phyloP scores from a whole-genome alignment of 768 basidiomycete species.

The Sistotremastrum niveocremeum region DNA sequence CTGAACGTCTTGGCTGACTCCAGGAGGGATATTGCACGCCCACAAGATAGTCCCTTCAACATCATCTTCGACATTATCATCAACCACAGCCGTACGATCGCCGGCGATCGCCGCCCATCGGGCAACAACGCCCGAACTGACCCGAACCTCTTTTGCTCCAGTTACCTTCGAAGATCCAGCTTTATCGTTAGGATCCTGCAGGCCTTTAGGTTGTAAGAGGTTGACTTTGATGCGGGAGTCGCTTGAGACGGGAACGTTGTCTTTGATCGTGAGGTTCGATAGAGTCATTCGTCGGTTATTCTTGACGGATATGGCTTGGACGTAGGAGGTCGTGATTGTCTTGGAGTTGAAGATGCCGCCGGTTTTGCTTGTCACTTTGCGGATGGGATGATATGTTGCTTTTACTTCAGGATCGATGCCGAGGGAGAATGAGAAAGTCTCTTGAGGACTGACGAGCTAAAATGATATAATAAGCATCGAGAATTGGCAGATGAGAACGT shows the following conservation, averaged over 20 bases:
- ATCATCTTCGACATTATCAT: slow-evolving; percentile 15
- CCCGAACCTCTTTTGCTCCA: too few species aligned
- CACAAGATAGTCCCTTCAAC: slow-evolving; percentile 40
- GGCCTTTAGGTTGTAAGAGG: slow-evolving; percentile 7
- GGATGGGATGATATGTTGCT: slow-evolving; percentile 20
- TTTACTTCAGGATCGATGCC: slow-evolving; percentile 23
- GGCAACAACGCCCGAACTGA: too few species aligned
- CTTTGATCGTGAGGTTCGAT: slow-evolving; percentile 7
- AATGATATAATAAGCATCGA: too few species aligned
- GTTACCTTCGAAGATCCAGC: too few species aligned
- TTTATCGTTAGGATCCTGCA: neutral
- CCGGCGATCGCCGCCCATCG: too few species aligned
- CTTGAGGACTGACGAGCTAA: slow-evolving; percentile 34
- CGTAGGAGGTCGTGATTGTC: slow-evolving; percentile 3
- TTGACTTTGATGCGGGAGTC: slow-evolving; percentile 10
- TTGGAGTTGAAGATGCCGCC: slow-evolving; percentile 2
- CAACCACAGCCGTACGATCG: slow-evolving; percentile 14
- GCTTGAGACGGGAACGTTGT: slow-evolving; percentile 9
- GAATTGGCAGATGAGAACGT: too few species aligned
- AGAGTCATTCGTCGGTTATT: slow-evolving; percentile 7
- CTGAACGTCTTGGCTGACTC: slow-evolving; percentile 28
- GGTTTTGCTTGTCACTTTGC: slow-evolving; percentile 1
- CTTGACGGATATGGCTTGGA: slow-evolving; percentile 9
- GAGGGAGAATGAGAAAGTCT: slow-evolving; percentile 41
- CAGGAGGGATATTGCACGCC: slow-evolving; percentile 30